Percentiles rank a stretch among this genome's conserved stretches.
Evolutionary conservation across 768 basidiomycete genomes (phyloP).

Genomic region (Boletus bicolor): DNA sequence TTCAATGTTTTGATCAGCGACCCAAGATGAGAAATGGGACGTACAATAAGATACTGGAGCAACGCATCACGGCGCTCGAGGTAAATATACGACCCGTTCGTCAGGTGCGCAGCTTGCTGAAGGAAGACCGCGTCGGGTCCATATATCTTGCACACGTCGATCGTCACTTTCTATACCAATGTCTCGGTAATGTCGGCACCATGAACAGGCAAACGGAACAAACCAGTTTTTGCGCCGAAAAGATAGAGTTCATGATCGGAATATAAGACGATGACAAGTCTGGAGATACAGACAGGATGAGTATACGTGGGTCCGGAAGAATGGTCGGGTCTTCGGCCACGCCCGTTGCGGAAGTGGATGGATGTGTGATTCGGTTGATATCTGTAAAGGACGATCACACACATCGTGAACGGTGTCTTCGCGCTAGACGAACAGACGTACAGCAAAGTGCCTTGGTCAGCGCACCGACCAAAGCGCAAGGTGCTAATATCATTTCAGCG

Average conservation of each 20-base stretch:
- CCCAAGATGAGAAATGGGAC: conserved; percentile 17
- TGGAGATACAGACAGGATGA: conserved; percentile 88
- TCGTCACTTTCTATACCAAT: conserved; percentile 77
- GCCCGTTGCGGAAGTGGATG: conserved; percentile 27
- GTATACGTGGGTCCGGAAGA: conserved; percentile 53
- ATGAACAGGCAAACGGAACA: conserved; percentile 24
- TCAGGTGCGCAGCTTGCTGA: conserved; percentile 95
- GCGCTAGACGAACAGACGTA: conserved; percentile 33
- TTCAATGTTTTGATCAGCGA: conserved; percentile 1
- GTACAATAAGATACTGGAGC: conserved; percentile 87
- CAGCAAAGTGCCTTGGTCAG: conserved; percentile 92
- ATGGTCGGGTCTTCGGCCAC: conserved; percentile 32
- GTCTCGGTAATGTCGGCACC: conserved; percentile 24
- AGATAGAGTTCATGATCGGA: conserved; percentile 98
- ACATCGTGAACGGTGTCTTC: not conserved
- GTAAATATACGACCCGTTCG: conserved; percentile 89
- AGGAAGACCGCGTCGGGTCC: conserved; percentile 91
- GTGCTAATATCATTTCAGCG: conserved; percentile 36
- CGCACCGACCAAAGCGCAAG: conserved; percentile 79
- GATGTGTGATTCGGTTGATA: conserved; percentile 55
- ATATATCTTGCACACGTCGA: conserved; percentile 92
- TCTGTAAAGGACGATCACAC: conserved; percentile 45
- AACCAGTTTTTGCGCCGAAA: conserved; percentile 96
- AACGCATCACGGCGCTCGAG: conserved; percentile 77
- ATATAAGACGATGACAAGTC: conserved; percentile 90